A percentile compares a stretch with the other conserved stretches of the same genome.
These are phyloP conservation scores for Paecilomyces variotii DNA, from an alignment of 2,329 filamentous ascomycete genomes.

Conservation along the genomic window DNA sequence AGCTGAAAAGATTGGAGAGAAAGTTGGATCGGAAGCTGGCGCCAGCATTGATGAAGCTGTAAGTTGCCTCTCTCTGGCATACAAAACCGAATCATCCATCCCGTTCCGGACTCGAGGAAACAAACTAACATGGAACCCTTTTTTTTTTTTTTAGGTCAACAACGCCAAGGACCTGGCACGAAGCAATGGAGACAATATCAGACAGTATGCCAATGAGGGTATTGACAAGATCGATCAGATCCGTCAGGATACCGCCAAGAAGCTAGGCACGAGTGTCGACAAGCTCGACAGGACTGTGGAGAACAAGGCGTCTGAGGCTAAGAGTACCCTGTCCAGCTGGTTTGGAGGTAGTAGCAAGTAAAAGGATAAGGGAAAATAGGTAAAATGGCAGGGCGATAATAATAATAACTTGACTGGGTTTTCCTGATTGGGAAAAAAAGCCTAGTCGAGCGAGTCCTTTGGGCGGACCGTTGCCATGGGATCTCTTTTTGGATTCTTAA, in stretches of 20 bases:
- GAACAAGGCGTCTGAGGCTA: constrained; percentile 69
- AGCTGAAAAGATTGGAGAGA: constrained; percentile 57
- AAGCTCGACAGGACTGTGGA: constrained; percentile 77
- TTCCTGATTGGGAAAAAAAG: background rate
- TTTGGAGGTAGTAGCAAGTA: constrained; percentile 54
- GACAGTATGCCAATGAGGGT: constrained; percentile 54
- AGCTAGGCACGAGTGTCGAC: constrained; percentile 54
- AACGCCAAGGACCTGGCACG: constrained; percentile 51
- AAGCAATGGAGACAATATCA: constrained; percentile 53
- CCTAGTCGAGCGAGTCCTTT: background rate
- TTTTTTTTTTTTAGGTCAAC: constrained; percentile 37
- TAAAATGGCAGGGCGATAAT: background rate
- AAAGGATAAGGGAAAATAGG: background rate
- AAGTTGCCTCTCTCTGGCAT: constrained; percentile 27
- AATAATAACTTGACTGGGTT: background rate
- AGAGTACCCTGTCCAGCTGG: constrained; percentile 77
- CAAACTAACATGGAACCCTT: background rate
- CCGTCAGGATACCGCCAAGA: constrained; percentile 53
- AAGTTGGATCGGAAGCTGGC: constrained; percentile 53
- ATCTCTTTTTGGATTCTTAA: background rate
- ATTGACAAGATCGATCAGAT: constrained; percentile 50
- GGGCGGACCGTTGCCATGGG: background rate
- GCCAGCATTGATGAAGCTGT: constrained; percentile 63
- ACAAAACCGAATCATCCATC: no score
- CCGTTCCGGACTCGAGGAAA: background rate